Base-by-base conservation (phyloP, 2,329 filamentous ascomycete species). In the Stachybotrys chartarum region DNA sequence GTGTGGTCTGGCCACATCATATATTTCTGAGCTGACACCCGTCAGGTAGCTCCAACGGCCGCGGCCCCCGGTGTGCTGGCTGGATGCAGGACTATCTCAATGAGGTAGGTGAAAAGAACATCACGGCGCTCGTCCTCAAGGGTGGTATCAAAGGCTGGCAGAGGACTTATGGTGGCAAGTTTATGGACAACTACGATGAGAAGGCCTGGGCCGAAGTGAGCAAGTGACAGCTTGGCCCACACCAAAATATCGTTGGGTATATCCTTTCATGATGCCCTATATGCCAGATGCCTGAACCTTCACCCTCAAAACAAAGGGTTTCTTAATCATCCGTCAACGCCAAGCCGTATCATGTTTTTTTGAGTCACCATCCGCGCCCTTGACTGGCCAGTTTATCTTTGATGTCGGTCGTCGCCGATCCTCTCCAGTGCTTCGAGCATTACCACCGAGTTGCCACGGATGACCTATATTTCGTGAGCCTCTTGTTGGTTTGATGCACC, bases 391-490 rank as follows among this genome's bases (percentile, higher is more conserved):
- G 14, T 54, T 53, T 62, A 59, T 64, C 69, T 57, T 56, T 71
- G 65, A 64, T 70, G 71, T 62, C 72, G 73, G 60, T 86, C 81
- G 65, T 83, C 81, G 57, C 82, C 83, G 62, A 89, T 87, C 66
- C 85, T 78, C 69, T 86, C 83, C 56, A 90, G 73, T 10, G 85
- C 90, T 75, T 99, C 95, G 55, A 99, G 83, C 93, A 99, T 97
- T 55, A 99, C 92, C 30, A 99, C 92, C 2, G 93, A 96, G 76
- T 99, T 99, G 61, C 94, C 94, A 64, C 95, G 90, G 67, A 99
- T 97, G 61, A 97, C 89, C 88, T 91, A 6, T 50, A 30, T 3
- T 8, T n/a, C 1, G 47, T 74, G 56, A 75, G 70, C 39, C 49
- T 53, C 11, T 14, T 4, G 17, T 35, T 5, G 45, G 5, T 10